These are phyloP conservation scores for Croton setiger DNA, from an alignment of 441 rosid genomes.

Conservation along the genomic window DNA sequence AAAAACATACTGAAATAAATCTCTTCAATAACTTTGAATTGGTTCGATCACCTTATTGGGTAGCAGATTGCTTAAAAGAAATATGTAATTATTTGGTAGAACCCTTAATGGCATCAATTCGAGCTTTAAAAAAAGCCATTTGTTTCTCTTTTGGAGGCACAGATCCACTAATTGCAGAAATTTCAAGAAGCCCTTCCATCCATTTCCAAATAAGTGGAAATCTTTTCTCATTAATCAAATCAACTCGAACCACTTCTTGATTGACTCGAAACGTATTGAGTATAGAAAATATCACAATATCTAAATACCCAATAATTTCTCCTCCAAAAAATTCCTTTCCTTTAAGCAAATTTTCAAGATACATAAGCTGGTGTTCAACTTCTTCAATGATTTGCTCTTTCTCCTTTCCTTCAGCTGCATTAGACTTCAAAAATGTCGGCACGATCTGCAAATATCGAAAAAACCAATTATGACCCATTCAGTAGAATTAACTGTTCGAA, in stretches of 20 bases:
- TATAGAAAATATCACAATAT: not conserved
- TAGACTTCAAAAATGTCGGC: not conserved
- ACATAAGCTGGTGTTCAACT: not conserved
- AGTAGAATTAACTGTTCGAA: too few species aligned
- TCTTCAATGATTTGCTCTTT: not conserved
- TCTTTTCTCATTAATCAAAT: slow-evolving; percentile 17
- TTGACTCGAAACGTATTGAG: not conserved
- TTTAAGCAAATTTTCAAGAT: not conserved
- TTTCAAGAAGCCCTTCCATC: slow-evolving; percentile 28
- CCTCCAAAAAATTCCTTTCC: slow-evolving; percentile 12
- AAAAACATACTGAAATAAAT: too few species aligned
- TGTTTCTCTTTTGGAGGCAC: slow-evolving; percentile 38
- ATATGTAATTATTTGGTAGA: not conserved
- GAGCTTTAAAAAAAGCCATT: slow-evolving; percentile 21
- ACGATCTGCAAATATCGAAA: not conserved
- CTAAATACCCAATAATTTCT: not conserved
- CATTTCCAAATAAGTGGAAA: slow-evolving; percentile 38
- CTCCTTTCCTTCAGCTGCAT: not conserved
- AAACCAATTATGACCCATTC: too few species aligned
- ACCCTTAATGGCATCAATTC: not conserved
- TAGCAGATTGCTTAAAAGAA: not conserved
- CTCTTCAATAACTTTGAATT: too few species aligned
- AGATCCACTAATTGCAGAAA: slow-evolving; percentile 34
- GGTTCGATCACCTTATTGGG: too few species aligned
- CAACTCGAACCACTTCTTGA: not conserved